phyloP scores from a whole-genome alignment of 257 asterid genomes.

The Solanum rostratum region DNA sequence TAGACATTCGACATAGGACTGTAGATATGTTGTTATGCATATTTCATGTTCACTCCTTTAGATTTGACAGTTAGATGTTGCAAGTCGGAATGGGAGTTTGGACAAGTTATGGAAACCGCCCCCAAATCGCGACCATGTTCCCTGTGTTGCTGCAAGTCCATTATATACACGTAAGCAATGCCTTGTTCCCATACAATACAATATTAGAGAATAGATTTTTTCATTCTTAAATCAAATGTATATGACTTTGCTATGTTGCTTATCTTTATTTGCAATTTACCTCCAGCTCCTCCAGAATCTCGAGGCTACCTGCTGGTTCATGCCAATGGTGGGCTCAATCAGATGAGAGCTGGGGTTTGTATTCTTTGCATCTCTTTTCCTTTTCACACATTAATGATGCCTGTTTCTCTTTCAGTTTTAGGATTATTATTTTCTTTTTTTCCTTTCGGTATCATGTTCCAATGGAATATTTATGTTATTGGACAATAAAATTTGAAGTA shows the following conservation, averaged over 20 bases:
- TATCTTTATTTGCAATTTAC: not conserved
- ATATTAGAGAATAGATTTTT: not conserved
- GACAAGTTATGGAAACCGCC: slow-evolving; percentile 80
- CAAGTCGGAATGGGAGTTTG: slow-evolving; percentile 24
- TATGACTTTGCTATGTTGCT: not conserved
- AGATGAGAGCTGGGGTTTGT: slow-evolving; percentile 95
- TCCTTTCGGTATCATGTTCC: not conserved
- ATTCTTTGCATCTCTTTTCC: slow-evolving; percentile 1
- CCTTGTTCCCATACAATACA: not conserved
- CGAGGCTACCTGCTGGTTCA: slow-evolving; percentile 81
- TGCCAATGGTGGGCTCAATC: slow-evolving; percentile 97
- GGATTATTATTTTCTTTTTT: not conserved
- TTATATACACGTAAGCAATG: slow-evolving; percentile 48
- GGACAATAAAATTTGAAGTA: not conserved
- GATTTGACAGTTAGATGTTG: slow-evolving; percentile 70
- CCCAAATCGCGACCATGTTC: slow-evolving; percentile 65
- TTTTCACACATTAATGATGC: slow-evolving; percentile 10
- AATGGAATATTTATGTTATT: not conserved
- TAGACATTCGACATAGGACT: not conserved
- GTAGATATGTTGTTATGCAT: slow-evolving; percentile 27
- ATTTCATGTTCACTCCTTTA: slow-evolving; percentile 70
- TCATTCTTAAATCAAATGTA: not conserved
- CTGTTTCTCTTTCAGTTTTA: slow-evolving; percentile 2
- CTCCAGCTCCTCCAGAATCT: slow-evolving; percentile 65
- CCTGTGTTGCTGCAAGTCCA: slow-evolving; percentile 59